Percentiles rank a stretch among this genome's conserved stretches.
phyloP scores from a whole-genome alignment of 768 basidiomycete genomes.

The Leccinellum rugosiceps region DNA sequence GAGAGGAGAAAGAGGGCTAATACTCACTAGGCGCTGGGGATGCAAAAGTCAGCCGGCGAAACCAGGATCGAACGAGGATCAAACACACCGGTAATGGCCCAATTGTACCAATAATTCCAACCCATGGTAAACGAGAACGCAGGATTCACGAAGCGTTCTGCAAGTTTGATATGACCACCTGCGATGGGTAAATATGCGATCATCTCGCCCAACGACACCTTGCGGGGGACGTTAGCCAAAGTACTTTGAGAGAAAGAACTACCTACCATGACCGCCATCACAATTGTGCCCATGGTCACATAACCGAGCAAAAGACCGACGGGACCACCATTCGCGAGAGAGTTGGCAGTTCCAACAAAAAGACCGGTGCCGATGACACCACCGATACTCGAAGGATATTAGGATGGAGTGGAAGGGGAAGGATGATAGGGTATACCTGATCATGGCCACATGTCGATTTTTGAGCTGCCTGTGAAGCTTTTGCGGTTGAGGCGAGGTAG shows the following conservation, averaged over 20 bases:
- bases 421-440: slow-evolving; percentile 44
- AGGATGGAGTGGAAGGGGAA: not conserved
- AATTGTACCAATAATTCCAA: slow-evolving; percentile 53
- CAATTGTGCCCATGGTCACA: slow-evolving; percentile 58
- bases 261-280: slow-evolving; percentile 67
- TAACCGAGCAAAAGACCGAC: slow-evolving; percentile 76
- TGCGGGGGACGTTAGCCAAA: not conserved
- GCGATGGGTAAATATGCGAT: slow-evolving; percentile 74
- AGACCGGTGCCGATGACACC: slow-evolving; percentile 59
- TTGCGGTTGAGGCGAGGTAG: not conserved
- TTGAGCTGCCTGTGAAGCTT: slow-evolving; percentile 60
- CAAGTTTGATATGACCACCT: slow-evolving; percentile 77
- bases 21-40: slow-evolving; percentile 25
- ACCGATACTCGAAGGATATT: slow-evolving; percentile 45
- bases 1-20: not conserved
- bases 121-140: slow-evolving; percentile 59
- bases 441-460: slow-evolving; percentile 81
- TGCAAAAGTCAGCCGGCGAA: not conserved
- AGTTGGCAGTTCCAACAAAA: slow-evolving; percentile 62
- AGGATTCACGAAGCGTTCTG: slow-evolving; percentile 79
- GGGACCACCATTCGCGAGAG: slow-evolving; percentile 60
- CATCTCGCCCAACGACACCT: slow-evolving; percentile 62
- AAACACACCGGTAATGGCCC: slow-evolving; percentile 24
- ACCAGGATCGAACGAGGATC: not conserved
- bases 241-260: too few relatives aligned